Conservation (phyloP, 2,329 filamentous ascomycete genomes). For the Ceratocystis harringtonii region DNA sequence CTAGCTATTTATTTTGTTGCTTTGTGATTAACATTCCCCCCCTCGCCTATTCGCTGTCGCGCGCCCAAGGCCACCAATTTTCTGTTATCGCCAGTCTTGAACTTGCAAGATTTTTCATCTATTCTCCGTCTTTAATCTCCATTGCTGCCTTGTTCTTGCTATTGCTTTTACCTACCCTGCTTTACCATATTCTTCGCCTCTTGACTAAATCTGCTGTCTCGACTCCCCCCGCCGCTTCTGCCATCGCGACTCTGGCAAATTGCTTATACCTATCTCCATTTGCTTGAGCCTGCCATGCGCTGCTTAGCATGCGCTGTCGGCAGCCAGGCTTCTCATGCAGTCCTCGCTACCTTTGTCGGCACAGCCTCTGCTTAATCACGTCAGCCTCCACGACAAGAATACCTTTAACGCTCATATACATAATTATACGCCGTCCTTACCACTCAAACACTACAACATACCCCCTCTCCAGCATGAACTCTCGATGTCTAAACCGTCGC, state of each 20-base stretch:
- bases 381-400: neutral
- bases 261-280: neutral
- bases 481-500: conserved; percentile 18
- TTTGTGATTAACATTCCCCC: neutral
- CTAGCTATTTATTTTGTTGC: neutral
- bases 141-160: neutral
- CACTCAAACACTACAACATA: neutral
- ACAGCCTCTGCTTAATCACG: conserved; percentile 10
- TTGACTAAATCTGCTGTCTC: neutral
- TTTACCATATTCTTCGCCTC: neutral
- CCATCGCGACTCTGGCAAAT: neutral
- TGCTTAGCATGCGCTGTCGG: conserved; percentile 16
- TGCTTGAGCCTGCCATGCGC: conserved; percentile 15
- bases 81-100: neutral
- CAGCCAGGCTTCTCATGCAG: conserved; percentile 16
- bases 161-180: too few relatives aligned
- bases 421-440: neutral
- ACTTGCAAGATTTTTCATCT: neutral
- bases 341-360: conserved; percentile 15
- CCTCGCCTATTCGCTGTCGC: neutral
- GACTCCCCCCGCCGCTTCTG: neutral
- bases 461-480: conserved; percentile 10
- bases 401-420: neutral
- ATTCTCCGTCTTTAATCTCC: neutral
- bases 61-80: neutral